A percentile compares a stretch with the other conserved stretches of the same genome.
Conservation (phyloP, 2,329 filamentous ascomycete species). For the Fusarium dimerum region DNA sequence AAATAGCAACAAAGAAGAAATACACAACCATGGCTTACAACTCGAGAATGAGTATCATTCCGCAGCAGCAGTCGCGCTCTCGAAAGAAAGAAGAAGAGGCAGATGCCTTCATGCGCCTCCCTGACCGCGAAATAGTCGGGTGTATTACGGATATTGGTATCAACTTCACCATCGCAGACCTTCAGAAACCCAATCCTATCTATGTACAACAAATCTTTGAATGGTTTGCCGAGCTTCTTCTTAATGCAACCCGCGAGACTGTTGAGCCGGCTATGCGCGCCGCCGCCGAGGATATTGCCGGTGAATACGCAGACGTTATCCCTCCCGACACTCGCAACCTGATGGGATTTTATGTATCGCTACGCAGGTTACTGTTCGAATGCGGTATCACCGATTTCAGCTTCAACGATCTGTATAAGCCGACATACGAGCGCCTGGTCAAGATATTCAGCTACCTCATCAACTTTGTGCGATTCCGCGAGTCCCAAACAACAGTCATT, state of each 20-base stretch:
- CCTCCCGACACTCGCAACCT: constrained; percentile 87
- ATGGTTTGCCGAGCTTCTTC: constrained; percentile 91
- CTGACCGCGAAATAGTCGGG: constrained; percentile 82
- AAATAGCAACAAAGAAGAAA: constrained; percentile 14
- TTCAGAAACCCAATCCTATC: constrained; percentile 90
- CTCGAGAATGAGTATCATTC: constrained; percentile 61
- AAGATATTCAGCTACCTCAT: constrained; percentile 98
- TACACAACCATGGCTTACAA: constrained; percentile 55
- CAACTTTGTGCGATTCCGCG: constrained; percentile 97
- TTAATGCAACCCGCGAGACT: constrained; percentile 90
- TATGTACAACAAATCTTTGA: constrained; percentile 98
- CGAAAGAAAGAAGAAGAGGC: constrained; percentile 62
- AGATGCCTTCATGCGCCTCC: constrained; percentile 60
- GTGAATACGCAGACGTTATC: constrained; percentile 81
- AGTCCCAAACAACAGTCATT: constrained; percentile 85
- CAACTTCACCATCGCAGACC: constrained; percentile 79
- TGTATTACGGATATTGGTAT: constrained; percentile 98
- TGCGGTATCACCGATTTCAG: constrained; percentile 94
- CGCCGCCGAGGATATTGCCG: constrained; percentile 83
- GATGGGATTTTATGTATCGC: constrained; percentile 90
- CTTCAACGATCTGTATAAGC: constrained; percentile 88
- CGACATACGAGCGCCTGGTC: constrained; percentile 84
- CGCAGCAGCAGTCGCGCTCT: constrained; percentile 51
- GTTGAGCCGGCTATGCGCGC: constrained; percentile 95
- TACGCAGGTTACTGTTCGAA: constrained; percentile 77